A percentile compares a stretch with the other conserved stretches of the same genome.
phyloP scores from a whole-genome alignment of 352 stramenopile species.

The Globisporangium radiosum region DNA sequence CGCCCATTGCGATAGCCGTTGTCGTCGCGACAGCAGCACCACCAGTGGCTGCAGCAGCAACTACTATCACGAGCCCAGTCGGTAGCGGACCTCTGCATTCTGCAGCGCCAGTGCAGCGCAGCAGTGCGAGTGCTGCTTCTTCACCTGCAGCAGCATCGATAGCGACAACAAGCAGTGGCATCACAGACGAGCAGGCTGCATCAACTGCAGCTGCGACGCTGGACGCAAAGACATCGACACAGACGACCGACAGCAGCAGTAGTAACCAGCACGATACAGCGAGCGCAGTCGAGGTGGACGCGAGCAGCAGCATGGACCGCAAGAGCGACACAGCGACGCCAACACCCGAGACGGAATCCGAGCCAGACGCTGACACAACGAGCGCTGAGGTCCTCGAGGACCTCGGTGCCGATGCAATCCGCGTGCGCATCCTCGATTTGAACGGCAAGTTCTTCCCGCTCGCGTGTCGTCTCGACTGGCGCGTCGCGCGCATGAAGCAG shows the following conservation, averaged over 20 bases:
- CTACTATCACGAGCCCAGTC: slow-evolving; percentile 7
- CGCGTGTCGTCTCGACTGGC: slow-evolving; percentile 56
- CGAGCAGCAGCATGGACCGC: neutral
- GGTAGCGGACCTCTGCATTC: slow-evolving; percentile 1
- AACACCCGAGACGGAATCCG: neutral
- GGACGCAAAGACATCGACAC: neutral
- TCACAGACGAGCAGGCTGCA: neutral
- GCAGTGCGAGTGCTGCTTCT: neutral
- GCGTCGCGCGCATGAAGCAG: slow-evolving; percentile 51
- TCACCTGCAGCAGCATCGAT: neutral
- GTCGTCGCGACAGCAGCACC: slow-evolving; percentile 16
- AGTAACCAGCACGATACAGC: slow-evolving; percentile 3
- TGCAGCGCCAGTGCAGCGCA: neutral
- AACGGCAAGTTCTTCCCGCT: slow-evolving; percentile 86
- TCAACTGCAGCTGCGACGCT: neutral
- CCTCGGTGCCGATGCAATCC: slow-evolving; percentile 32
- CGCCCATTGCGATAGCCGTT: neutral
- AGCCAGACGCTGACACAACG: too few species aligned
- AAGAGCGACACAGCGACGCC: slow-evolving; percentile 1
- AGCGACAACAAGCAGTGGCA: too few species aligned
- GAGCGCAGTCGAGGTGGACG: neutral
- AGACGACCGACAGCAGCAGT: neutral
- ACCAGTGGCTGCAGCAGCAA: slow-evolving; percentile 8
- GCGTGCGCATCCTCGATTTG: slow-evolving; percentile 74
- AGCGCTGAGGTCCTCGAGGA: slow-evolving; percentile 6